Conservation (phyloP, 306 rosid genomes). For the Ammopiptanthus mongolicus region DNA sequence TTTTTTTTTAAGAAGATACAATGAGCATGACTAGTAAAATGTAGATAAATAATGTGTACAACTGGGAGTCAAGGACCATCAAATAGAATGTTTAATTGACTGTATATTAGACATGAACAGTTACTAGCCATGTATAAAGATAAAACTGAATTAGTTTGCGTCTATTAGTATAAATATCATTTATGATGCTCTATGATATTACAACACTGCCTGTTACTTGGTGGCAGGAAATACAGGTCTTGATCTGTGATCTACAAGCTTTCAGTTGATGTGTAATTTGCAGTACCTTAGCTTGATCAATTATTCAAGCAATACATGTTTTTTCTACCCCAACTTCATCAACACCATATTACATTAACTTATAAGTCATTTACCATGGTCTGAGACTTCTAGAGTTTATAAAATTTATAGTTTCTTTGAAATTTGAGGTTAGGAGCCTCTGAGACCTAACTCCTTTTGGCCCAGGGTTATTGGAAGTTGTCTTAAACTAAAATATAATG, state of each 20-base stretch:
- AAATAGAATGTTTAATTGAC: not conserved
- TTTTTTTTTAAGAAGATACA: not conserved
- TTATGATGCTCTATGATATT: not conserved
- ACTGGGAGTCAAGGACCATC: not conserved
- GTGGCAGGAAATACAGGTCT: not conserved
- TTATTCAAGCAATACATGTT: not conserved
- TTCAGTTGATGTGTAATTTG: not conserved
- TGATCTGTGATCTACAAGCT: not conserved
- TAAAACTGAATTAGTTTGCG: not conserved
- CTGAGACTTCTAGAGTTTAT: not conserved
- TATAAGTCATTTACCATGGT: not conserved
- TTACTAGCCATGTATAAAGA: not conserved
- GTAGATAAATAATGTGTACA: not conserved
- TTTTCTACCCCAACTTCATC: constrained; percentile 1
- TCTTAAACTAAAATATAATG: not conserved
- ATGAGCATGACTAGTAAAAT: not conserved
- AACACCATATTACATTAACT: not conserved
- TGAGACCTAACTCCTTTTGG: not conserved
- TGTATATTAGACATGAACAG: not conserved
- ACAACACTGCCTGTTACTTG: not conserved
- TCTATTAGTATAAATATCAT: not conserved
- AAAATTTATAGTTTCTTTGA: not conserved
- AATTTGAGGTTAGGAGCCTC: not conserved
- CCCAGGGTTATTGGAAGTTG: not conserved
- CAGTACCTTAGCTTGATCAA: not conserved